Evolutionary conservation across 768 basidiomycete genomes (phyloP), one percentile per base, ranked within the genome.

Genomic region (Rhizopogon rudus): DNA sequence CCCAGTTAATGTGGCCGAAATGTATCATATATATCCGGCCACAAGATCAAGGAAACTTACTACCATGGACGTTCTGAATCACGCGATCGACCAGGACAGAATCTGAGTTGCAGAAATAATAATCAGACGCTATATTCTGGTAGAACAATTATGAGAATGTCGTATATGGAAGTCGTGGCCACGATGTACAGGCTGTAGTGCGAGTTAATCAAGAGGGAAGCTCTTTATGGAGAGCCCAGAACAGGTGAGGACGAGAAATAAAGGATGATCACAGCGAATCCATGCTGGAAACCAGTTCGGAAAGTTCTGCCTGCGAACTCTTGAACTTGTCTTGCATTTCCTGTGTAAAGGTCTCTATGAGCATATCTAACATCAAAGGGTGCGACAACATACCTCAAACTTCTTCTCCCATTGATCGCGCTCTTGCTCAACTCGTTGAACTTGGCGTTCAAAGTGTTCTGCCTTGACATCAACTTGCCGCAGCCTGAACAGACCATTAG

Each of bases 381-480:
- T 10, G 2, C 13, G 12, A 41, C 37, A 0, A 12, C 16, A 64
- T 65, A 93, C 94, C 79, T 95, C 95, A 75, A 83, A 90, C 75
- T 96, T 98, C 80, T 87, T 83, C 83, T 97, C 95, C 91, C 90
- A 93, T 40, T 69, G 65, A 69, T 98, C 96, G 50, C 95, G 86
- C 71, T 99, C 97, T 67, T 90, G 84, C 69, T 98, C 95, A 46
- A 83, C 77, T 43, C 90, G 82, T 61, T 84, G 78, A 17, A 97
- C 86, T 68, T 95, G 91, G 48, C 94, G 84, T 74, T 98, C 96
- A 68, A 92, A 97, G 75, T 98, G 93, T 72, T 99, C 97, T 9
- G 96, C 96, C 77, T 98, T 99, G 73, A 98, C 88, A 68, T 99
- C 97, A 55, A 96, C 93, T 67, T 96, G 92, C 59, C 96, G 81